phyloP scores from a whole-genome alignment of 495 filamentous ascomycete genomes.

The Tuber melanosporum region DNA sequence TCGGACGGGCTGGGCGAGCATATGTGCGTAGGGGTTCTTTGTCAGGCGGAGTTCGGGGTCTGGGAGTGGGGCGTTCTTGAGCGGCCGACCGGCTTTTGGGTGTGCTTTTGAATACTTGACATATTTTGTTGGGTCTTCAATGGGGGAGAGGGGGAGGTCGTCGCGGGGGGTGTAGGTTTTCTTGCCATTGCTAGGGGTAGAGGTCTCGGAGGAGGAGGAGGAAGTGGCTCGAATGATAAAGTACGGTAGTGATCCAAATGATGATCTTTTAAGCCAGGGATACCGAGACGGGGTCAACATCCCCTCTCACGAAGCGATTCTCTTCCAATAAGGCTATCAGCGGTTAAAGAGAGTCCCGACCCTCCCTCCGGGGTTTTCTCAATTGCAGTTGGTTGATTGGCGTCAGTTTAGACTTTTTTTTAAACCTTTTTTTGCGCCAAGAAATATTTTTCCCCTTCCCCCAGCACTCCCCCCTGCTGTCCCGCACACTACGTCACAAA shows the following conservation, averaged over 20 bases:
- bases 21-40: constrained; percentile 35
- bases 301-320: not conserved
- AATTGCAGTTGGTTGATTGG: not conserved
- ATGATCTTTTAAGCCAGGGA: not conserved
- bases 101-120: constrained; percentile 24
- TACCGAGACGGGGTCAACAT: not conserved
- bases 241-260: not conserved
- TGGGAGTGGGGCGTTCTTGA: constrained; percentile 19
- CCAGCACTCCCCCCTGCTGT: not conserved
- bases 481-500: not conserved
- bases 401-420: not conserved
- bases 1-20: constrained; percentile 34
- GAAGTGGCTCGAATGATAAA: not conserved
- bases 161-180: constrained; percentile 26
- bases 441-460: not conserved
- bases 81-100: constrained; percentile 19
- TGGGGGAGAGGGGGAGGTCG: constrained; percentile 24
- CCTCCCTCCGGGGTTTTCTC: not conserved
- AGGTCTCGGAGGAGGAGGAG: not conserved
- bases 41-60: constrained; percentile 24
- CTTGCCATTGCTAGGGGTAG: not conserved
- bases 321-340: not conserved
- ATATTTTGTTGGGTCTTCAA: constrained; percentile 32
- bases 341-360: not conserved
- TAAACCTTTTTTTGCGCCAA: not conserved